phyloP scores from a whole-genome alignment of 495 filamentous ascomycete genomes.

The Xylaria castorea region DNA sequence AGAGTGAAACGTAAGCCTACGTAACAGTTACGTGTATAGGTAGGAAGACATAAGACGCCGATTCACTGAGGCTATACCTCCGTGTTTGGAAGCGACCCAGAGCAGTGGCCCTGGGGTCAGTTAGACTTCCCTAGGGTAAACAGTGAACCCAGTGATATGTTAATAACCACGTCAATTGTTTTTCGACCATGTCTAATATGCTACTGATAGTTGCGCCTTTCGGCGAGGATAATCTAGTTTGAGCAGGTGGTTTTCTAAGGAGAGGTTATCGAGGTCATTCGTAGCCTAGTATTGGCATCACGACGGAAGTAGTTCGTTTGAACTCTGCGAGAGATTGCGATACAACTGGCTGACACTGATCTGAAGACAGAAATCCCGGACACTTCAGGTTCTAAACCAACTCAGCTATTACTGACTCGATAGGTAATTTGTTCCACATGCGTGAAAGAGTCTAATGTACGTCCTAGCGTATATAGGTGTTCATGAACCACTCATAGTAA shows the following conservation, averaged over 20 bases:
- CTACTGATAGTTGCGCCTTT: neutral
- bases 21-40: neutral
- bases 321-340: neutral
- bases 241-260: neutral
- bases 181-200: neutral
- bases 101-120: neutral
- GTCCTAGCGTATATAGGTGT: neutral
- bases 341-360: neutral
- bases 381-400: neutral
- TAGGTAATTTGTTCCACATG: neutral
- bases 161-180: neutral
- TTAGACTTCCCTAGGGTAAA: neutral
- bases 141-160: neutral
- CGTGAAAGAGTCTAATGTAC: neutral
- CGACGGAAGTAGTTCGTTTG: neutral
- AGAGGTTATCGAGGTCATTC: neutral
- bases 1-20: neutral
- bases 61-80: neutral
- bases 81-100: constrained; percentile 14
- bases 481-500: neutral
- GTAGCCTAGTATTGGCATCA: neutral
- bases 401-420: neutral
- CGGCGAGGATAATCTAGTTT: neutral
- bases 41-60: neutral
- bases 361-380: neutral